These are phyloP conservation scores for Solanum ossicruentum DNA, from an alignment of 257 asterid species.

Conservation along the genomic window DNA sequence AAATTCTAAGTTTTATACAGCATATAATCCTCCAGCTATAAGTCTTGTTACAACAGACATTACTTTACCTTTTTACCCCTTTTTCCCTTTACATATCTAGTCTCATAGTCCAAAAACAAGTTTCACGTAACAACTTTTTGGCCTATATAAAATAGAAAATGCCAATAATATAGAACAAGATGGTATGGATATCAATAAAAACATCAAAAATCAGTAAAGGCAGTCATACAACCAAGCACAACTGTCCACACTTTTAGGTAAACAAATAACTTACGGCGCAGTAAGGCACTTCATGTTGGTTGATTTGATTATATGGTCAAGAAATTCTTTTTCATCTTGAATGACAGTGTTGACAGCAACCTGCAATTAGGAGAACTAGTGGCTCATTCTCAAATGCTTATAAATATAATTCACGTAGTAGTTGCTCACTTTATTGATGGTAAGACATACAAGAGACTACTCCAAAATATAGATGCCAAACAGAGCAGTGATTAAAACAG, in stretches of 20 bases:
- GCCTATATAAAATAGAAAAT: background rate
- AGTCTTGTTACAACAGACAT: background rate
- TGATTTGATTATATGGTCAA: slow-evolving; percentile 85
- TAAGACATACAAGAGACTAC: background rate
- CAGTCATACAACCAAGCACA: background rate
- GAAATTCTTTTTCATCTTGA: slow-evolving; percentile 82
- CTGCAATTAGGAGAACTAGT: slow-evolving; percentile 25
- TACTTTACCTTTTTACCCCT: background rate
- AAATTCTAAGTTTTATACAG: background rate
- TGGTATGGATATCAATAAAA: background rate
- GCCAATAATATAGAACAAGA: background rate
- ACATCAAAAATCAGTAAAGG: background rate
- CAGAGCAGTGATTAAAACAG: background rate
- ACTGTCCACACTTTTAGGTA: background rate
- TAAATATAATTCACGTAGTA: background rate
- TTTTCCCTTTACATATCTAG: background rate
- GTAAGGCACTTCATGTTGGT: slow-evolving; percentile 98
- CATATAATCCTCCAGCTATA: background rate
- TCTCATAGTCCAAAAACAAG: background rate
- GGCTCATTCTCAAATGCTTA: background rate
- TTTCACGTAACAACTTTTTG: background rate
- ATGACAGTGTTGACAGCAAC: slow-evolving; percentile 94
- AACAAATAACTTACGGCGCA: slow-evolving; percentile 45
- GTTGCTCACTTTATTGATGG: background rate
- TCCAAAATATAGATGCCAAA: background rate